These are phyloP conservation scores for Populus euphratica DNA, from an alignment of 345 rosid genomes.

Conservation along the genomic window DNA sequence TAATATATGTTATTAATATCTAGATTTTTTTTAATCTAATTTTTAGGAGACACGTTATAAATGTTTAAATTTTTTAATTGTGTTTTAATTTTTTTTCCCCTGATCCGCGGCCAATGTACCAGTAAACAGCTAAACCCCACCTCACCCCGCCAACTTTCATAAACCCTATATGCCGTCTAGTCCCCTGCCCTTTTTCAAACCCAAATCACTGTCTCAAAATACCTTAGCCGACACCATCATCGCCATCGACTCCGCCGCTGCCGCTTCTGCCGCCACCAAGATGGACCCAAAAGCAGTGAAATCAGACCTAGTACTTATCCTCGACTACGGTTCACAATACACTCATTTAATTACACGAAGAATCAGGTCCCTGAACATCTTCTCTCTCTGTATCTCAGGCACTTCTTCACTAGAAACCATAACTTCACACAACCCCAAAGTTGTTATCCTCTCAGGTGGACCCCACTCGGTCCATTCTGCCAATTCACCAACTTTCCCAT, in stretches of 20 bases:
- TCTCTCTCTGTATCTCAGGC: conserved; percentile 86
- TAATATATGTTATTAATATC: too few relatives aligned
- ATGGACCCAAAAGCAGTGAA: conserved; percentile 34
- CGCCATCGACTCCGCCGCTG: neutral
- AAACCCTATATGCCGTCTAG: neutral
- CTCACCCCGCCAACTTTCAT: neutral
- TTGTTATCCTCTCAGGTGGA: conserved; percentile 90
- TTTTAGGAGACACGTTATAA: too few relatives aligned
- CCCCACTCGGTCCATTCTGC: conserved; percentile 85
- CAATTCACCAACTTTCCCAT: conserved; percentile 68
- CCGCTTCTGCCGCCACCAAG: neutral
- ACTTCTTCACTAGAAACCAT: conserved; percentile 66
- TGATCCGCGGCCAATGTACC: too few relatives aligned
- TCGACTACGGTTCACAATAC: conserved; percentile 89
- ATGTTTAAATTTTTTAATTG: too few relatives aligned
- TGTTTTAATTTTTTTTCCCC: too few relatives aligned
- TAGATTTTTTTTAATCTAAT: too few relatives aligned
- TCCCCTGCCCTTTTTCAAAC: neutral
- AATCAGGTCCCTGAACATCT: conserved; percentile 73
- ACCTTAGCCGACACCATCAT: neutral
- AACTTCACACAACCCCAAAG: conserved; percentile 55
- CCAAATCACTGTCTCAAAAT: neutral
- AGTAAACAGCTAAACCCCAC: neutral
- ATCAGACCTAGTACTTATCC: conserved; percentile 76
- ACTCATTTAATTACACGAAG: conserved; percentile 93